These are phyloP conservation scores for Mortierella sp. DNA, from an alignment of 371 early-diverging fungal genomes.

Conservation along the genomic window DNA sequence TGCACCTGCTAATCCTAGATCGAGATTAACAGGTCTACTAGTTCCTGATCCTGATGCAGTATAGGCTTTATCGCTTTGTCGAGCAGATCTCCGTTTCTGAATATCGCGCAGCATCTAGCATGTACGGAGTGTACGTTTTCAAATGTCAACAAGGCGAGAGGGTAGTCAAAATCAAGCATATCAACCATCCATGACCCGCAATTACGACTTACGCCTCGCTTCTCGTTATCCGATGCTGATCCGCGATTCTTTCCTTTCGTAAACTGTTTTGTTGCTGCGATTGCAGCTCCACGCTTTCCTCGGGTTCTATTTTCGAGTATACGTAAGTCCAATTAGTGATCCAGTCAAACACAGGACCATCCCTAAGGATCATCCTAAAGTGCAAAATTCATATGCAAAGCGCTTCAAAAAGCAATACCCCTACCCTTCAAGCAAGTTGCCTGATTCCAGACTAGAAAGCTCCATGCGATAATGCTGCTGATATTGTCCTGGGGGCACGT, in stretches of 20 bases:
- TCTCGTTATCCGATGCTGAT: slow-evolving; percentile 59
- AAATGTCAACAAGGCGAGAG: too few species aligned
- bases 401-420: too few species aligned
- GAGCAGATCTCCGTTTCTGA: slow-evolving; percentile 36
- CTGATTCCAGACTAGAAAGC: slow-evolving; percentile 56
- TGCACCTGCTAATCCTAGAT: slow-evolving; percentile 24
- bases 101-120: slow-evolving; percentile 38
- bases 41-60: slow-evolving; percentile 16
- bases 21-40: slow-evolving; percentile 20
- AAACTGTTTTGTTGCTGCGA: slow-evolving; percentile 62
- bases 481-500: slow-evolving; percentile 62
- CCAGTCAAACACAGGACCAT: too few species aligned
- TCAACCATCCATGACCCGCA: too few species aligned
- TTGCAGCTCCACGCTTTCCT: slow-evolving; percentile 70
- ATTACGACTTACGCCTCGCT: slow-evolving; percentile 60
- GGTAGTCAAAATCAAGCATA: too few species aligned
- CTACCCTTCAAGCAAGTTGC: slow-evolving; percentile 53
- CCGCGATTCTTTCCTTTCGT: slow-evolving; percentile 55
- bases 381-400: too few species aligned
- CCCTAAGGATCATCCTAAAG: too few species aligned
- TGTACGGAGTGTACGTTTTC: slow-evolving; percentile 29
- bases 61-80: slow-evolving; percentile 30
- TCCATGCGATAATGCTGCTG: slow-evolving; percentile 66
- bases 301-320: slow-evolving; percentile 50
- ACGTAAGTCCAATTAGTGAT: too few species aligned